Conservation (phyloP, 345 rosid species). For the Schrenkiella parvula region DNA sequence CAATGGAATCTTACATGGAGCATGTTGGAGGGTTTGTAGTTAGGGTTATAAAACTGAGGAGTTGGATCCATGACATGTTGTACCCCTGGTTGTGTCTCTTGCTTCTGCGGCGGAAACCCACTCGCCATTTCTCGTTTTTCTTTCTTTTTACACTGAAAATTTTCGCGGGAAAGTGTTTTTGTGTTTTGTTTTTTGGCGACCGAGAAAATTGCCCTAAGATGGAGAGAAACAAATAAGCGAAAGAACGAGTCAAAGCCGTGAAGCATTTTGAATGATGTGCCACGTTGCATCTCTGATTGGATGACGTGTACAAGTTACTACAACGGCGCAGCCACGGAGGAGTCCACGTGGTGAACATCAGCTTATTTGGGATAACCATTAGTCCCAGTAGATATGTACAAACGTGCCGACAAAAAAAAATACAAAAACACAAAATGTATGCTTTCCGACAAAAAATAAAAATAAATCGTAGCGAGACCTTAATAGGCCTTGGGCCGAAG, state of each 20-base stretch:
- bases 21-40: slow-evolving; percentile 64
- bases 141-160: background rate
- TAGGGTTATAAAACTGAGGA: slow-evolving; percentile 45
- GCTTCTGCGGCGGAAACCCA: slow-evolving; percentile 62
- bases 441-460: background rate
- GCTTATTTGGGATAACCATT: slow-evolving; percentile 1
- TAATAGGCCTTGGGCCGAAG: no score
- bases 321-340: background rate
- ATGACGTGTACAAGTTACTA: slow-evolving; percentile 11
- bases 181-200: slow-evolving; percentile 4
- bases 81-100: slow-evolving; percentile 60
- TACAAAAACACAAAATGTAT: no score
- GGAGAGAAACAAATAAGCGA: slow-evolving; percentile 13
- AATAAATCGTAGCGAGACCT: no score
- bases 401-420: no score
- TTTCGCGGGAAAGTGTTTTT: background rate
- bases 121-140: slow-evolving; percentile 55
- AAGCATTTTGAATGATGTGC: background rate
- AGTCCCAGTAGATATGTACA: background rate
- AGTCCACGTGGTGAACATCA: slow-evolving; percentile 16
- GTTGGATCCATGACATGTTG: slow-evolving; percentile 63
- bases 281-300: slow-evolving; percentile 19
- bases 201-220: background rate
- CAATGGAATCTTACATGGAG: slow-evolving; percentile 40
- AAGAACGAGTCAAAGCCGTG: background rate